These are phyloP conservation scores for Clitoria ternatea DNA, from an alignment of 306 rosid species.

Conservation along the genomic window DNA sequence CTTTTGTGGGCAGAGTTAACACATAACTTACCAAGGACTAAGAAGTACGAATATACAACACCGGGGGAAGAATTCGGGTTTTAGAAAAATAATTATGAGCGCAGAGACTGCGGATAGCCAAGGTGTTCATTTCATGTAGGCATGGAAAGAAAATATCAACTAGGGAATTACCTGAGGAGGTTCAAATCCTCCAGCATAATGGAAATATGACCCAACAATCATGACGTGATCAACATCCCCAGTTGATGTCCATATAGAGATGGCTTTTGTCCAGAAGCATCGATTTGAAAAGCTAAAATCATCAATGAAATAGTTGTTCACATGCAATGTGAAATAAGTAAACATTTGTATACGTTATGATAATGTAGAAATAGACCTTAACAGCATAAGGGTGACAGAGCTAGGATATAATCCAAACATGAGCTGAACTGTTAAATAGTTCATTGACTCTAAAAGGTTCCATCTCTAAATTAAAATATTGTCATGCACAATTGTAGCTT, in stretches of 20 bases:
- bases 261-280: constrained; percentile 74
- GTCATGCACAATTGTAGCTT: neutral
- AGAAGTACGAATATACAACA: neutral
- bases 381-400: neutral
- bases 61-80: neutral
- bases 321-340: neutral
- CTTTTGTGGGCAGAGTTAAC: neutral
- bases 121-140: neutral
- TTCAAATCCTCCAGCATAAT: constrained; percentile 79
- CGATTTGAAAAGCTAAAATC: constrained; percentile 74
- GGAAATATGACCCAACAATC: constrained; percentile 80
- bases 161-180: constrained; percentile 60
- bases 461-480: neutral
- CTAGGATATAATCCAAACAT: neutral
- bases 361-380: neutral
- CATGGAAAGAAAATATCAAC: neutral
- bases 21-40: neutral
- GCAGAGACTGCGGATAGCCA: neutral
- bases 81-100: neutral
- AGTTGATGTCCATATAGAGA: constrained; percentile 80
- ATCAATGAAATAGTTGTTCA: neutral
- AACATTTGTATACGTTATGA: neutral
- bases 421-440: neutral
- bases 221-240: constrained; percentile 72
- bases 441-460: neutral